A percentile compares a stretch with the other conserved stretches of the same genome.
These are phyloP conservation scores for Fusarium sp. DNA, from an alignment of 2,329 filamentous ascomycete species.

Conservation along the genomic window DNA sequence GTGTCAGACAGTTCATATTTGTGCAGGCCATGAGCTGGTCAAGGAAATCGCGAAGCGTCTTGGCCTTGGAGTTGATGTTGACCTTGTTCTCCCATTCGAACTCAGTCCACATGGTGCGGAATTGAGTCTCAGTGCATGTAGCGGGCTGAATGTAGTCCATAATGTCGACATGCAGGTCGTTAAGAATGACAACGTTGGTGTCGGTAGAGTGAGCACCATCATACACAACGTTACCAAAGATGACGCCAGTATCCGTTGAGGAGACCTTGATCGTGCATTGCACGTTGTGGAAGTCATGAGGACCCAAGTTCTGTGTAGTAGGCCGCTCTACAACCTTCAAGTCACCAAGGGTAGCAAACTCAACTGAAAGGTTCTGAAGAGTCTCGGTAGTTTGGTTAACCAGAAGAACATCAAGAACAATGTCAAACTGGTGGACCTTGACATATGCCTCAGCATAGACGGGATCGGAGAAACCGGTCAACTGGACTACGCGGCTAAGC, in stretches of 20 bases:
- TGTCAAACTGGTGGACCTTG: conserved; percentile 98
- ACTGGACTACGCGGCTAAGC: conserved; percentile 93
- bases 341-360: conserved; percentile 98
- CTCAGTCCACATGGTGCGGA: conserved; percentile 99
- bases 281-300: conserved; percentile 97
- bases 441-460: conserved; percentile 99
- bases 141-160: conserved; percentile 99
- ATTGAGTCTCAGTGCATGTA: conserved; percentile 96
- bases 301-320: conserved; percentile 93
- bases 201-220: conserved; percentile 92
- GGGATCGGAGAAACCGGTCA: conserved; percentile 97
- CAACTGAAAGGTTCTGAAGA: conserved; percentile 94
- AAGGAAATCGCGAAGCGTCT: conserved; percentile 90
- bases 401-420: conserved; percentile 93
- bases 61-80: conserved; percentile 98
- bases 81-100: conserved; percentile 99
- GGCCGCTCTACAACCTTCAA: conserved; percentile 97
- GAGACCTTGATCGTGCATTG: conserved; percentile 99
- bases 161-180: conserved; percentile 97
- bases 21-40: conserved; percentile 96
- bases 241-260: conserved; percentile 96
- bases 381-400: conserved; percentile 98
- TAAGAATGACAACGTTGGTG: conserved; percentile 96
- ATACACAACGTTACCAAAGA: conserved; percentile 98
- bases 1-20: conserved; percentile 98